Evolutionary conservation across 2,329 filamentous ascomycete species (phyloP), one percentile per base, ranked within the genome.

Genomic region (Pyrenophora teres): DNA sequence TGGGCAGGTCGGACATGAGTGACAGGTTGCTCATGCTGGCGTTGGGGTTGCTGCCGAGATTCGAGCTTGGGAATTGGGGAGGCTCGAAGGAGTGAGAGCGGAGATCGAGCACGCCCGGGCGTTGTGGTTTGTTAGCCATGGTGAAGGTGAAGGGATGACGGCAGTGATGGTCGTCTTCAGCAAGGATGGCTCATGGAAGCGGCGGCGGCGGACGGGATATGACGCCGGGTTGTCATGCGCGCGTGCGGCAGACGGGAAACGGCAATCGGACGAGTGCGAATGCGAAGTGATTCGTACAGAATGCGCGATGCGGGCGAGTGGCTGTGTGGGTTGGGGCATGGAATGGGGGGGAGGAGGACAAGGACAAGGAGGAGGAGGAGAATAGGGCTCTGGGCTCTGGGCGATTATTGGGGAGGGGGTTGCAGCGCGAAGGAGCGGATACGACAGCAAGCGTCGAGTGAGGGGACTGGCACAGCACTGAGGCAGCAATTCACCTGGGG

Each of bases 1-100:
- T 80, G 40, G 78, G 77, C 19, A 80, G 72, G 63, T 73, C 71
- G 42, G 64, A 52, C 19, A 33, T 59, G 47, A 72, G 62, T 21
- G 70, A 69, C 48, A 71, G 58, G 46, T 63, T 69, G 63, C 59
- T 63, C 58, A 66, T 67, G 62, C 66, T 71, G 61, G 64, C 65
- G 60, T 60, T 63, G 52, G 62, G 54, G 33, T 56, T 33, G 42
- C 16, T 54, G 46, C 59, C 57, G 42, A 62, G 47, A 43, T 40
- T 52, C 30, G 37, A 37, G 27, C 13, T 16, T 35, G n/a, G 27
- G 10, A 30, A 30, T 30, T 30, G 27, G 46, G 61, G 57, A 40
- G 66, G 60, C 21, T 73, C 69, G 49, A 66, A 70, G 16, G 69
- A 65, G 25, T 67, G 62, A 13, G 69, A 64, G 48, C 69, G 71